Percentiles rank a stretch among this genome's conserved stretches.
Conservation (phyloP, 306 rosid species). For the Castanea mollissima region DNA sequence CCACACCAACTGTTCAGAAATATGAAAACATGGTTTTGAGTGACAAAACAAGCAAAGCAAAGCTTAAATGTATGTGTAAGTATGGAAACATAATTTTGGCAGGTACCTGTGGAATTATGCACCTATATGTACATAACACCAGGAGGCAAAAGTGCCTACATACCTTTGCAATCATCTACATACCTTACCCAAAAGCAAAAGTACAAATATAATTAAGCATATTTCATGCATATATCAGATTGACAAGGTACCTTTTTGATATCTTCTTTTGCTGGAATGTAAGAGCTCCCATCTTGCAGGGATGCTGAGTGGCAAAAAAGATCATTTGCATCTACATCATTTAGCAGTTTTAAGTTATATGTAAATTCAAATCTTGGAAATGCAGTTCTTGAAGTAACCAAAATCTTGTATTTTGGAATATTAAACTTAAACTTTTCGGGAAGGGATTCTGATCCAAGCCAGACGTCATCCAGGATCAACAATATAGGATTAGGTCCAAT, state of each 20-base stretch:
- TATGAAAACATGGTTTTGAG: not conserved
- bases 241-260: constrained; percentile 39
- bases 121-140: no score
- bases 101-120: no score
- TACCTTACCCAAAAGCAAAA: not conserved
- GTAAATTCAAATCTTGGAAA: constrained; percentile 30
- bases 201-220: not conserved
- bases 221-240: not conserved
- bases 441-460: constrained; percentile 39
- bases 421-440: constrained; percentile 37
- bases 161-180: not conserved
- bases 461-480: constrained; percentile 63
- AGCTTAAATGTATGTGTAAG: not conserved
- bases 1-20: no score
- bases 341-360: constrained; percentile 30
- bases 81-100: no score
- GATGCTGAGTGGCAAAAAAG: constrained; percentile 44
- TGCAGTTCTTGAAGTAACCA: constrained; percentile 60
- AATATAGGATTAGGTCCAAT: constrained; percentile 25
- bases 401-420: constrained; percentile 40
- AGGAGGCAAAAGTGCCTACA: no score
- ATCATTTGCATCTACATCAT: constrained; percentile 34
- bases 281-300: constrained; percentile 18
- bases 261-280: constrained; percentile 26
- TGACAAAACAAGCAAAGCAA: not conserved